Evolutionary conservation across 495 filamentous ascomycete genomes (phyloP), one percentile per base, ranked within the genome.

Genomic region (Penicillium cosmopolitanum): DNA sequence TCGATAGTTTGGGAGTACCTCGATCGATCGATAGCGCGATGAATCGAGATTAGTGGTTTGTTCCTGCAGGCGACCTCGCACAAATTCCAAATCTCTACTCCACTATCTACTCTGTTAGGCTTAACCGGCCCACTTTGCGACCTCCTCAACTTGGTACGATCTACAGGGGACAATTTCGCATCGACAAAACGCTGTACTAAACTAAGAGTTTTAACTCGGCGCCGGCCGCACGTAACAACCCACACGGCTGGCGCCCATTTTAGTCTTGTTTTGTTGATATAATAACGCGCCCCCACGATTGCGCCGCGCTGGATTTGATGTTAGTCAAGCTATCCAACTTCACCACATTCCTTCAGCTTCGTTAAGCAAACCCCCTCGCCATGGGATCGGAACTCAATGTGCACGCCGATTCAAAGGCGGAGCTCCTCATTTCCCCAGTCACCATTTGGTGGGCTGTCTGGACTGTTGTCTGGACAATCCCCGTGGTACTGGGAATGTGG

Each of bases 391-490:
- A 77, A 64, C 67, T 69, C 28, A 73, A 71, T 44, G 53, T 72
- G 50, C 66, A 61, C 15, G 64, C 69, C 51, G 64, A 68, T 19
- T 70, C 71, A 16, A 66, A 71, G 65, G 60, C 69, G 5, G 44
- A 62, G 34, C 34, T 68, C n/a, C 43, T 48, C 43, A 58, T 69
- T 43, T 55, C 40, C 35, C 63, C 74, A 0, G 72, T 75, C 15
- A 67, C 51, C 34, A 70, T 74, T 57, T 77, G 71, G 71, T 77
- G 74, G 74, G 61, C 56, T 8, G 44, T 47, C 38, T 77, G 67
- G 69, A 69, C 64, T 15, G 61, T 62, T 44, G 61, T 82, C 56
- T 89, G 86, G 84, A 88, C 85, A 0, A 46, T 76, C 36, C 56
- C 82, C 43, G 61, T 92, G 15, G 70, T 73, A 54, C 51, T 61